A percentile compares a stretch with the other conserved stretches of the same genome.
phyloP scores from a whole-genome alignment of 352 stramenopile species.

The Globisporangium paddicum region DNA sequence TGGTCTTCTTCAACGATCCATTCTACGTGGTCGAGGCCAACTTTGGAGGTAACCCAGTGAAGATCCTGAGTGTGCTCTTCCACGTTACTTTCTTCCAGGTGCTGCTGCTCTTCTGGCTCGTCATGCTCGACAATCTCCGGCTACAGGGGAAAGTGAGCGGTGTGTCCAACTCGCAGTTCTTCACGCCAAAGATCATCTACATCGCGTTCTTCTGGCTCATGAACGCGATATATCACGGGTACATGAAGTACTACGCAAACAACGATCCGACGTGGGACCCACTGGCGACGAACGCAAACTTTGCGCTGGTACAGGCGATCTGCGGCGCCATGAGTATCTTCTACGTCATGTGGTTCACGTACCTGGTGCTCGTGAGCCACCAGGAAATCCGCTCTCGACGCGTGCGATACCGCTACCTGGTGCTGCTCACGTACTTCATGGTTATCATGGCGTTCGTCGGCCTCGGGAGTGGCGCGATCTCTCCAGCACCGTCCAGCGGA shows the following conservation, averaged over 20 bases:
- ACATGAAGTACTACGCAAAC: constrained; percentile 61
- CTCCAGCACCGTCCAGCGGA: constrained; percentile 35
- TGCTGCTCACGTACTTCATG: constrained; percentile 42
- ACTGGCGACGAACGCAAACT: constrained; percentile 32
- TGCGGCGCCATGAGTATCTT: constrained; percentile 34
- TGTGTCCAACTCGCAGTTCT: constrained; percentile 53
- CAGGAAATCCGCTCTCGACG: constrained; percentile 39
- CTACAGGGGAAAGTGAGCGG: constrained; percentile 41
- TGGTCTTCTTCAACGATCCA: constrained; percentile 58
- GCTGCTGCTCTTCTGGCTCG: constrained; percentile 52
- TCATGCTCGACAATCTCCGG: constrained; percentile 54
- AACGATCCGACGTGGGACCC: constrained; percentile 49
- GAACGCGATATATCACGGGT: constrained; percentile 43
- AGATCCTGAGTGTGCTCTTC: constrained; percentile 46
- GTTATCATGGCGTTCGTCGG: constrained; percentile 40
- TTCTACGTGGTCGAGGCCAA: constrained; percentile 49
- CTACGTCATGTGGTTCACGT: constrained; percentile 47
- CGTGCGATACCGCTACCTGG: constrained; percentile 44
- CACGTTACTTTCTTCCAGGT: constrained; percentile 60
- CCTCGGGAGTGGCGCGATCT: constrained; percentile 35
- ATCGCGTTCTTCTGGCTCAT: constrained; percentile 53
- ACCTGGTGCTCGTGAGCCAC: constrained; percentile 32
- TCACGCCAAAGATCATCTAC: constrained; percentile 43
- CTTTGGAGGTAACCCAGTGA: constrained; percentile 40
- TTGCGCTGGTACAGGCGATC: constrained; percentile 28